A percentile compares a stretch with the other conserved stretches of the same genome.
phyloP scores from a whole-genome alignment of 352 stramenopile genomes.

The Thraustotheca clavata region DNA sequence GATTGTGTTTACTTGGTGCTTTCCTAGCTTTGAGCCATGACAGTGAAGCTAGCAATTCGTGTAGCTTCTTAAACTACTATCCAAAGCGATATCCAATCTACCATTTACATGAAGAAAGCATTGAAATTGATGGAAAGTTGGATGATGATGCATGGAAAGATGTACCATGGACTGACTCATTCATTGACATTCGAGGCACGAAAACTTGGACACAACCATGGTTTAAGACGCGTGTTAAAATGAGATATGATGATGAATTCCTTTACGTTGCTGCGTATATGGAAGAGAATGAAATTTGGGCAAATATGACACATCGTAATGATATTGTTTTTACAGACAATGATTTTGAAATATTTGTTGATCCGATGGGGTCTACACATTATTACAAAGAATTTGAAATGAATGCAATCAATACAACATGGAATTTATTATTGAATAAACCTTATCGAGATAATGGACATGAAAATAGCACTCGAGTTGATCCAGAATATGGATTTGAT shows the following conservation, averaged over 20 bases:
- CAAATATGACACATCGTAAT: conserved; percentile 56
- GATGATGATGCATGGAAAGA: conserved; percentile 50
- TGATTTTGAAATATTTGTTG: conserved; percentile 89
- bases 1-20: too few species aligned
- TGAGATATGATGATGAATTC: conserved; percentile 57
- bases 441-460: conserved; percentile 73
- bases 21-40: too few species aligned
- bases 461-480: conserved; percentile 75
- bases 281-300: conserved; percentile 57
- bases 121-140: conserved; percentile 34
- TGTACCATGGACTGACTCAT: conserved; percentile 43
- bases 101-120: not conserved
- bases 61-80: not conserved
- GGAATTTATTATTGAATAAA: conserved; percentile 83
- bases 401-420: conserved; percentile 82
- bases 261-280: conserved; percentile 68
- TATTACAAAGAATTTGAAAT: conserved; percentile 90
- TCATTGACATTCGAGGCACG: conserved; percentile 55
- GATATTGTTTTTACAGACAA: conserved; percentile 79
- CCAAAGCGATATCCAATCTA: conserved; percentile 5
- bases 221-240: conserved; percentile 63
- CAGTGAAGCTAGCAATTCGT: not conserved
- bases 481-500: conserved; percentile 54
- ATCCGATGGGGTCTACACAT: conserved; percentile 60
- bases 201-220: conserved; percentile 57